Percentiles rank a stretch among this genome's conserved stretches.
Conservation (phyloP, 2,329 filamentous ascomycete species). For the Onygenales sp. region DNA sequence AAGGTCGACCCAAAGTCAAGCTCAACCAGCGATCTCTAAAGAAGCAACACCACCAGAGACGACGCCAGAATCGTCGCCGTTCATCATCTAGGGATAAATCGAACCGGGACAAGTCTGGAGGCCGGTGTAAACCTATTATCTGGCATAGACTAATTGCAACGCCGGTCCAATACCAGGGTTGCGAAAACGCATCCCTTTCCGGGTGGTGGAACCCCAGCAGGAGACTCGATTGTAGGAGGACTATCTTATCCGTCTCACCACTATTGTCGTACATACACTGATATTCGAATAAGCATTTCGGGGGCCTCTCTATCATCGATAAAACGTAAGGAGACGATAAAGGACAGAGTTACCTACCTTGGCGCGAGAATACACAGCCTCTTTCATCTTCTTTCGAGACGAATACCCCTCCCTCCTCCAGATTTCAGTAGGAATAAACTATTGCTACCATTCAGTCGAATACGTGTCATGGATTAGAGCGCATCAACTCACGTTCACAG, state of each 20-base stretch:
- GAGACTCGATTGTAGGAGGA: background rate
- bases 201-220: background rate
- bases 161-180: background rate
- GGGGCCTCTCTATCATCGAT: too few species aligned
- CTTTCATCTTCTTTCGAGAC: background rate
- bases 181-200: background rate
- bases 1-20: background rate
- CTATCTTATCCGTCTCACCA: background rate
- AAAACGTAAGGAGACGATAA: background rate
- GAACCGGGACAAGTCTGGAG: background rate
- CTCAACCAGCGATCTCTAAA: background rate
- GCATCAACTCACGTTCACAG: background rate
- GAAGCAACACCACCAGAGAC: background rate
- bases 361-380: background rate
- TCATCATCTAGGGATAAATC: background rate
- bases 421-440: background rate
- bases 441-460: background rate
- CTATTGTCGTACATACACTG: background rate
- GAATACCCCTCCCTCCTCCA: background rate
- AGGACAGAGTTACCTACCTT: background rate
- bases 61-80: background rate
- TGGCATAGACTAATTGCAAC: background rate
- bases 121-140: background rate
- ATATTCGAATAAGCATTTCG: background rate
- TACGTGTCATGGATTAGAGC: background rate